Conservation (phyloP, 495 filamentous ascomycete genomes). For the Margaritispora aquatica region DNA sequence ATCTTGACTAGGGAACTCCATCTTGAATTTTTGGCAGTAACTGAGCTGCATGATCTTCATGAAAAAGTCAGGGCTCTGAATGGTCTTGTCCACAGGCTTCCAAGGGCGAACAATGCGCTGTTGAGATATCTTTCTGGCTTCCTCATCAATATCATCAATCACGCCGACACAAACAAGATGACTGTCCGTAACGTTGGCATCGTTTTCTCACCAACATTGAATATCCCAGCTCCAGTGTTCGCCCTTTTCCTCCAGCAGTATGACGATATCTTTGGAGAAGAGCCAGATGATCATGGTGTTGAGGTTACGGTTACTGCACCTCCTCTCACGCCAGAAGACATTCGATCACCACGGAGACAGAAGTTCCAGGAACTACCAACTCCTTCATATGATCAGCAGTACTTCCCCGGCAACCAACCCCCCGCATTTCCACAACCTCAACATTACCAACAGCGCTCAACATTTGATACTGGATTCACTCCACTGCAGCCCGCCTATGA, state of each 20-base stretch:
- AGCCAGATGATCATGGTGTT: slow-evolving; percentile 52
- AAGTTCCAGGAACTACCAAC: slow-evolving; percentile 67
- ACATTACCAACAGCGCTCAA: slow-evolving; percentile 21
- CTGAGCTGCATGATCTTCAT: slow-evolving; percentile 67
- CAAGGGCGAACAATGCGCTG: slow-evolving; percentile 70
- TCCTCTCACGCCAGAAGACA: slow-evolving; percentile 48
- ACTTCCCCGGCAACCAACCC: slow-evolving; percentile 34
- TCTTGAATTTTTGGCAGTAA: slow-evolving; percentile 78
- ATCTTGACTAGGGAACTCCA: slow-evolving; percentile 89
- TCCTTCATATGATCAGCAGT: slow-evolving; percentile 56
- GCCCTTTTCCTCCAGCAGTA: slow-evolving; percentile 91
- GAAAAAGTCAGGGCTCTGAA: slow-evolving; percentile 83
- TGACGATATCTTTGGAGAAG: slow-evolving; percentile 72
- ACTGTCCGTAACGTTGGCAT: slow-evolving; percentile 96
- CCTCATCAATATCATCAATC: slow-evolving; percentile 82
- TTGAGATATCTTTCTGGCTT: slow-evolving; percentile 79
- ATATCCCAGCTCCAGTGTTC: slow-evolving; percentile 93
- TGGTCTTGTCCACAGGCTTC: slow-evolving; percentile 76
- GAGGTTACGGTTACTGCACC: slow-evolving; percentile 40
- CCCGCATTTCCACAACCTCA: slow-evolving; percentile 14
- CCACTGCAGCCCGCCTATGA: slow-evolving; percentile 58
- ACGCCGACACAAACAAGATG: slow-evolving; percentile 94
- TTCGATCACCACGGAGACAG: slow-evolving; percentile 60
- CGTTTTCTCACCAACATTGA: slow-evolving; percentile 96
- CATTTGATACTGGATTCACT: slow-evolving; percentile 55